Conservation (phyloP, 2,329 filamentous ascomycete species). For the Sporothrix curviconia region DNA sequence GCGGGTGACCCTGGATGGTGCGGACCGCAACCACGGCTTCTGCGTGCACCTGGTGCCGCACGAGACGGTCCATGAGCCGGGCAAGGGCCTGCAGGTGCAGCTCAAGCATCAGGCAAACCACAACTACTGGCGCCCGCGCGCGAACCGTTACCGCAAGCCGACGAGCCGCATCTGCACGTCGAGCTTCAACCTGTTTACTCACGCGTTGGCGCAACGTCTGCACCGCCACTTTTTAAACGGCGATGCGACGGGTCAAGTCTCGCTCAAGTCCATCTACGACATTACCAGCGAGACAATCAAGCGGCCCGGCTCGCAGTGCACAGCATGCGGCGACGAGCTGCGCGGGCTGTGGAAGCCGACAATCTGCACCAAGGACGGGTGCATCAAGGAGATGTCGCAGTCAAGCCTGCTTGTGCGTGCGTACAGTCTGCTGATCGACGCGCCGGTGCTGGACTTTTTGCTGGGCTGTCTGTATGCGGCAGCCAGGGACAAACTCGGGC, state of each 20-base stretch:
- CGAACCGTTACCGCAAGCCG: neutral
- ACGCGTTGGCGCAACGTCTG: constrained; percentile 20
- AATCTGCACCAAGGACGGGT: constrained; percentile 15
- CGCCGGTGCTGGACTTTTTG: constrained; percentile 21
- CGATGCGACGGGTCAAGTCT: too few relatives aligned
- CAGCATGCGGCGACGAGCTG: constrained; percentile 14
- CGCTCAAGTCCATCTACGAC: constrained; percentile 14
- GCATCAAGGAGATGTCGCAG: constrained; percentile 12
- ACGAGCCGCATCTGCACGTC: constrained; percentile 16
- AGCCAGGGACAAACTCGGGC: constrained; percentile 8
- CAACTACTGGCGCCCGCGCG: constrained; percentile 4
- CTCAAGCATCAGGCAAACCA: constrained; percentile 5
- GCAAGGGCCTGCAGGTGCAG: constrained; percentile 5
- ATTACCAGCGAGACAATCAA: constrained; percentile 14
- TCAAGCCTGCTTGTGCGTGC: constrained; percentile 19
- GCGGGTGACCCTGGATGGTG: constrained; percentile 15
- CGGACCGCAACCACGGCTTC: constrained; percentile 15
- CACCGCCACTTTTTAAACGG: constrained; percentile 12
- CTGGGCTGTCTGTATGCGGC: constrained; percentile 20
- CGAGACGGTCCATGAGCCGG: constrained; percentile 10
- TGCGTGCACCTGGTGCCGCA: constrained; percentile 21
- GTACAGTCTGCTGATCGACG: constrained; percentile 19
- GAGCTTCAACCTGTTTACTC: constrained; percentile 19
- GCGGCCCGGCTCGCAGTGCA: constrained; percentile 18
- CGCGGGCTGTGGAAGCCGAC: constrained; percentile 19